Base-by-base conservation (phyloP, 345 rosid species). In the Toxicodendron radicans region DNA sequence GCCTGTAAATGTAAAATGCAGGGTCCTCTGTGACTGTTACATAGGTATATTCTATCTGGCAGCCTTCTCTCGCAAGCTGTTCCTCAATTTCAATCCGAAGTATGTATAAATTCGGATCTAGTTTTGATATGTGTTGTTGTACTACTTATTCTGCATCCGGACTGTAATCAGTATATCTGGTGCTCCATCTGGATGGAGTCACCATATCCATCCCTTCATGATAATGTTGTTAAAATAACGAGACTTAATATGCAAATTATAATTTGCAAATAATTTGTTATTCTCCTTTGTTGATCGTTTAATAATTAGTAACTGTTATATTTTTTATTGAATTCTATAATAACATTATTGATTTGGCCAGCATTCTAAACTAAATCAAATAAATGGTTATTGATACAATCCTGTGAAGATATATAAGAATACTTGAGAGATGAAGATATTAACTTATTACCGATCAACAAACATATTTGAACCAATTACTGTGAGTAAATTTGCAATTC, bases 91-190 rank as follows among this genome's bases (percentile, higher is more conserved):
- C 5, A 33, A 23, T 76, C 73, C 57, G 52, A 70, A 70, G 61
- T 61, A n/a, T 65, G 48, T 59, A 66, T 24, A 24, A 53, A 33
- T 45, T 57, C 73, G 58, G 79, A 75, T 35, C 2, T 58, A 51
- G 17, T 7, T 38, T 16, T 41, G 63, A 4, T 21, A 71, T 71
- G 52, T 54, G 57, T 46, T 54, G 57, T 46, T 72, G 13, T n/a
- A 11, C 21, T 20, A 12, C 66, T 59, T 24, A 46, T 20, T 16
- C 41, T 59, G 46, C 66, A 23, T 18, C 20, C 30, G 59, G 75
- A 32, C 20, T 48, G 32, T 32, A 48, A 72, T 60, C 65, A 71
- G 56, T 58, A 43, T 23, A 52, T 20, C 30, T 43, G 10, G 10
- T 57, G 5, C 51, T 12, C 13, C 14, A n/a, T n/a, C n/a, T n/a